Evolutionary conservation across 1,284 basidiomycete genomes (phyloP), one percentile per base, ranked within the genome.

Genomic region (Fistulinella cinereoalba): DNA sequence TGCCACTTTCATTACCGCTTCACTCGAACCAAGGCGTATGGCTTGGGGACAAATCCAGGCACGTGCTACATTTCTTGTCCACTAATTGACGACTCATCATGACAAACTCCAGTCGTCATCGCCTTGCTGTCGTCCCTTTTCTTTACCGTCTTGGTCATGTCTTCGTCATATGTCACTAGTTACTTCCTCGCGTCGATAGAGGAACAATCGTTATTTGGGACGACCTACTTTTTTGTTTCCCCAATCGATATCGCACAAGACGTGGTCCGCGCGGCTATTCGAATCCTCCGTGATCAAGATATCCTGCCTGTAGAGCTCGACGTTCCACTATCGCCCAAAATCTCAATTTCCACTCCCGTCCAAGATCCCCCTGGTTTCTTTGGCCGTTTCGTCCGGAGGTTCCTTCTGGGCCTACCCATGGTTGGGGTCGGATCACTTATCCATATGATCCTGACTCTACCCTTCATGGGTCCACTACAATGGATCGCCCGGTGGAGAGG

Each of bases 1-100:
- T 90, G 87, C 56, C 77, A 74, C 41, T 91, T 88, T 57, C 73
- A 74, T 49, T 90, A 90, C 60, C 77, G 80, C 37, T 86, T 88
- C 55, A 73, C 80, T 8, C 76, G 88, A 34, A 88, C 87, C 3
- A 73, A 69, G 32, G 76, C 79, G 8, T 67, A 80, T 10, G 88
- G 87, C 29, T 70, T 90, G 44, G 88, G 85, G 22, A 81, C 81
- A 12, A 90, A 90, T 57, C 80, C 83, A 63, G 66, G 88, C 82
- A 62, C 44, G 75, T 65, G 24, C 12, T 23, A 32, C 37, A 19
- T 19, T 27, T 11, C 24, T 41, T 21, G 18, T 41, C 25, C 15
- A 10, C 32, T 37, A 43, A 29, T 46, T 49, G 29, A 21, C 25
- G 24, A 18, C 33, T 40, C 19, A 43, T 53, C 46, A 64, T 38